These are phyloP conservation scores for Tolypocladium amazonense DNA, from an alignment of 2,329 filamentous ascomycete species.

Conservation along the genomic window DNA sequence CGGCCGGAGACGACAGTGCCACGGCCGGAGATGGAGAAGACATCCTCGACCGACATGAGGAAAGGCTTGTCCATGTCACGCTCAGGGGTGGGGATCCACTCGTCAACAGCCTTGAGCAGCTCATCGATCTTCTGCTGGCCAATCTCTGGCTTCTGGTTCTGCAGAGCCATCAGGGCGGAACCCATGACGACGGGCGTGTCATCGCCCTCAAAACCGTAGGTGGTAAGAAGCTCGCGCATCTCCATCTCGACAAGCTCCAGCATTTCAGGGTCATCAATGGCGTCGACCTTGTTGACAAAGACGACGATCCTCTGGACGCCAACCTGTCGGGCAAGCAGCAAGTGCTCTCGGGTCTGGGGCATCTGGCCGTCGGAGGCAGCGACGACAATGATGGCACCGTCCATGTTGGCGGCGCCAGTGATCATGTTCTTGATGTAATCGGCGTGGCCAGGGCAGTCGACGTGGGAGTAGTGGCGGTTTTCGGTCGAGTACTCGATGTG, in stretches of 20 bases:
- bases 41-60: slow-evolving; percentile 95
- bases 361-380: slow-evolving; percentile 98
- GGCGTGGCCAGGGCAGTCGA: slow-evolving; percentile 98
- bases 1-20: slow-evolving; percentile 94
- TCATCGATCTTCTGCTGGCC: slow-evolving; percentile 82
- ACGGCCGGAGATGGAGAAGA: slow-evolving; percentile 84
- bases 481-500: slow-evolving; percentile 98
- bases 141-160: slow-evolving; percentile 78
- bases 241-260: slow-evolving; percentile 99
- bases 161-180: slow-evolving; percentile 88
- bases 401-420: slow-evolving; percentile 98
- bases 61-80: slow-evolving; percentile 97
- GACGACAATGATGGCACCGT: slow-evolving; percentile 96
- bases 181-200: slow-evolving; percentile 96
- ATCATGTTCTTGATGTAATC: slow-evolving; percentile 99
- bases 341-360: slow-evolving; percentile 97
- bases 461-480: slow-evolving; percentile 93
- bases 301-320: slow-evolving; percentile 97
- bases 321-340: slow-evolving; percentile 94
- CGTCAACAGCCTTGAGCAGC: slow-evolving; percentile 80
- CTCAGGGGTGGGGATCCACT: slow-evolving; percentile 91
- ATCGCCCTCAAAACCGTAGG: slow-evolving; percentile 96
- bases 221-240: slow-evolving; percentile 91
- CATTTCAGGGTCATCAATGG: slow-evolving; percentile 97
- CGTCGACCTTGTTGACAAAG: slow-evolving; percentile 99